phyloP scores from a whole-genome alignment of 176 grass and related monocot genomes.

The Carex scoparia region DNA sequence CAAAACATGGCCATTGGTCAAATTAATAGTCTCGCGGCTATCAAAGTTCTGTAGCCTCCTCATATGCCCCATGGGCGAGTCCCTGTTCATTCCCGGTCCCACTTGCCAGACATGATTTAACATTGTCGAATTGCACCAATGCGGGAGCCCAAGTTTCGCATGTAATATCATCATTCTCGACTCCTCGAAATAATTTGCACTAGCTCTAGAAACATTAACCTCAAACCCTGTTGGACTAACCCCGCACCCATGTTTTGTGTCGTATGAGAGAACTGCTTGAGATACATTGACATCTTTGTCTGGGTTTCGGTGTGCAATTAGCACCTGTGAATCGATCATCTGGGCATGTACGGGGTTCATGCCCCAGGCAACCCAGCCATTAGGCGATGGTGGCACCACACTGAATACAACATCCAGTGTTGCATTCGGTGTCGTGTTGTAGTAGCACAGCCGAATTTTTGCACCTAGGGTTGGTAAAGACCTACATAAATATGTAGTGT shows the following conservation, averaged over 20 bases:
- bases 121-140: neutral
- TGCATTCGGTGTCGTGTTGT: slow-evolving; percentile 7
- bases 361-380: neutral
- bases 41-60: neutral
- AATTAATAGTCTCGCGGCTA: neutral
- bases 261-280: neutral
- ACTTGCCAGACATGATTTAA: neutral
- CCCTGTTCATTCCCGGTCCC: neutral
- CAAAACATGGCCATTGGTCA: neutral
- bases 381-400: neutral
- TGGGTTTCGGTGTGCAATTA: neutral
- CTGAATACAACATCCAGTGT: slow-evolving; percentile 5
- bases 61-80: neutral
- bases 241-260: slow-evolving; percentile 1
- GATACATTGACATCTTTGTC: neutral
- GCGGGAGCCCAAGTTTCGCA: neutral
- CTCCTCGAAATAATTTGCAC: neutral
- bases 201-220: neutral
- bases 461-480: slow-evolving; percentile 4
- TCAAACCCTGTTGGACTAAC: neutral
- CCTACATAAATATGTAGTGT: neutral
- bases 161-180: neutral
- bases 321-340: slow-evolving; percentile 7
- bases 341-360: neutral
- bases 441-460: slow-evolving; percentile 8